Evolutionary conservation across 116 monocot species (phyloP), one percentile per base, ranked within the genome.

Genomic region (Posidonia oceanica): DNA sequence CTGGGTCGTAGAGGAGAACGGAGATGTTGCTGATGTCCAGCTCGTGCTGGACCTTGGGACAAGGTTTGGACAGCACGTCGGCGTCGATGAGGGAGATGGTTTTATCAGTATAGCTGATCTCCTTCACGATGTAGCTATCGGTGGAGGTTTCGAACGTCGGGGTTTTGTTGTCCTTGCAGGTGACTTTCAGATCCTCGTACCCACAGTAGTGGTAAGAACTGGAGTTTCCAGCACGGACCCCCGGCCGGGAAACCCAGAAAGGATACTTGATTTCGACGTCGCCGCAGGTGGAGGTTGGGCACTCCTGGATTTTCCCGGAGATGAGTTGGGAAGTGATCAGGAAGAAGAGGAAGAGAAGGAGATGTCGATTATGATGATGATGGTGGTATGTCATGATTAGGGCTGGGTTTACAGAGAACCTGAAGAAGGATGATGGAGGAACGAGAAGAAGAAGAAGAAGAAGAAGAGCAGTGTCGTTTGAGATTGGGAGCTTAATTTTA

Each of bases 71-170:
- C 11, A 58, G 4, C 29, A 71, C 42, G 8, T 74, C 72, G 37
- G 56, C 2, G 71, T 78, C 71, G 61, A 20, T 6, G 71, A 82
- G 73, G 44, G 22, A 13, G 59, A 82, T 48, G 54, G n/a, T 74
- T 29, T 12, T 15, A 2, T 0, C 40, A 0, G 22, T 3, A 44
- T 54, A 41, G 41, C 64, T 41, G 59, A 78, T 61, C 14, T 0
- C 1, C 3, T 36, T 72, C 12, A 82, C 63, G 11, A 61, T 56
- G 78, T 78, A 75, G 61, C 39, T 48, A 57, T 68, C 71, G 21
- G 20, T 11, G 36, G 13, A 15, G 54, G 69, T 41, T 29, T 4
- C 36, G 61, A 82, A 66, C 61, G 69, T 14, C 4, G 71, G 66
- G 4, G 59, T 61, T 5, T 48, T 10, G 48, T 48, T 48, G 20